Evolutionary conservation across 2,329 filamentous ascomycete species (phyloP).

Genomic region (Grosmannia penicillata): DNA sequence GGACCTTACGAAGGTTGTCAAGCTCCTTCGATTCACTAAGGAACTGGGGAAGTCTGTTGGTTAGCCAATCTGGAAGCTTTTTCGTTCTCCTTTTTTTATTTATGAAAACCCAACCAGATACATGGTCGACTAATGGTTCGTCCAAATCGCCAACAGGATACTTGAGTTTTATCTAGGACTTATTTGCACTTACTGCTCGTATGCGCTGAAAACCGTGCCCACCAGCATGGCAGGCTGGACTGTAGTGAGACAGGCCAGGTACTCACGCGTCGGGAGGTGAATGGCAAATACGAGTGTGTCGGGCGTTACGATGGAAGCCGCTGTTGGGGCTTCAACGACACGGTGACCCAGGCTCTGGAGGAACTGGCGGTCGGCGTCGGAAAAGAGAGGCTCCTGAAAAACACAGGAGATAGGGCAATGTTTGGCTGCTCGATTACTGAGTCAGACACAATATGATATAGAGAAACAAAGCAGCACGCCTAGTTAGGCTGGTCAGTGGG

Average conservation of each 20-base stretch:
- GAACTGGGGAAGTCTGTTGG: conserved; percentile 5
- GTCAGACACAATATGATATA: not conserved
- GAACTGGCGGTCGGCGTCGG: conserved; percentile 31
- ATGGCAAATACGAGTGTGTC: conserved; percentile 45
- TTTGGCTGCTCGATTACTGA: no score
- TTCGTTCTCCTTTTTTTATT: not conserved
- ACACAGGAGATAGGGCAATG: conserved; percentile 29
- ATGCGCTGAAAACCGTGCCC: conserved; percentile 37
- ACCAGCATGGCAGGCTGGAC: conserved; percentile 38
- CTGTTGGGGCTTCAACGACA: conserved; percentile 35
- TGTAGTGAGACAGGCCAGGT: conserved; percentile 30
- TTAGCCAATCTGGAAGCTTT: not conserved
- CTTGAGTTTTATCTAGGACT: no score
- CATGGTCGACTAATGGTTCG: no score
- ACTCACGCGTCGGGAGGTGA: conserved; percentile 42
- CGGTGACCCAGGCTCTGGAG: conserved; percentile 38
- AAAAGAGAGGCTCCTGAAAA: conserved; percentile 42
- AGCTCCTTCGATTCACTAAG: not conserved
- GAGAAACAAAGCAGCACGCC: not conserved
- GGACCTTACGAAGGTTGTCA: not conserved
- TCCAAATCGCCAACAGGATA: no score
- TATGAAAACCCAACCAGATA: not conserved
- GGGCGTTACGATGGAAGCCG: conserved; percentile 31
- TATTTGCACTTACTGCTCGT: conserved; percentile 37
- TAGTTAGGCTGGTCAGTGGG: not conserved